These are phyloP conservation scores for Tagetes erecta DNA, from an alignment of 129 eudicot genomes.

Conservation along the genomic window DNA sequence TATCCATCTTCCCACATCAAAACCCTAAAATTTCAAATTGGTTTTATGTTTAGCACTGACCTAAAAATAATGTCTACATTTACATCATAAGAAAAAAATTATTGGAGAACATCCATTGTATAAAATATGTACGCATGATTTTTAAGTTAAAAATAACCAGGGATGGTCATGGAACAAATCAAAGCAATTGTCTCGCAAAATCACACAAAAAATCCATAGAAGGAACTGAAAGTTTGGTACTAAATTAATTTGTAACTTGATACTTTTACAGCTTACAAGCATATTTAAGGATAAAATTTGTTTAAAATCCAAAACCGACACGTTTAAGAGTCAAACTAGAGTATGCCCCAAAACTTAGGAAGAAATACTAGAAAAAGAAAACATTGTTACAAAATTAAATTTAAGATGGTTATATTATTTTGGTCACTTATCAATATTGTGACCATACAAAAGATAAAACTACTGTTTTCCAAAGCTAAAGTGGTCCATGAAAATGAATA, in stretches of 20 bases:
- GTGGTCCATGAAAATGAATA: not conserved
- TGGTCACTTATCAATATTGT: not conserved
- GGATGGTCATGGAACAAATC: not conserved
- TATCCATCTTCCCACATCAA: constrained; percentile 87
- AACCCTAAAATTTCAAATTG: constrained; percentile 43
- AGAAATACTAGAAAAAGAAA: not conserved
- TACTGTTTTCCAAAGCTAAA: not conserved
- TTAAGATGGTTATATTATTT: not conserved
- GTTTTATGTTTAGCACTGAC: constrained; percentile 7
- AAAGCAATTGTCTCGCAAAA: not conserved
- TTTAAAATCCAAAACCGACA: not conserved
- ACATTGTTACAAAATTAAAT: not conserved
- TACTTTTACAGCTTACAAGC: not conserved
- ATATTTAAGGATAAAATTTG: not conserved
- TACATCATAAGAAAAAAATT: constrained; percentile 4
- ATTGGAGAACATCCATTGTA: constrained; percentile 5
- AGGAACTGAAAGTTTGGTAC: not conserved
- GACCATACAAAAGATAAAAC: not conserved
- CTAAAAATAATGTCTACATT: constrained; percentile 1
- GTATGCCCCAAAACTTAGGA: not conserved
- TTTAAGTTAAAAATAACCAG: constrained; percentile 1
- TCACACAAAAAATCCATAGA: not conserved
- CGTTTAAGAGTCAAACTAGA: not conserved
- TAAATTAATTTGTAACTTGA: not conserved
- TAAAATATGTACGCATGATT: not conserved